Evolutionary conservation across 257 asterid species (phyloP).

Genomic region (Solanum piurae): DNA sequence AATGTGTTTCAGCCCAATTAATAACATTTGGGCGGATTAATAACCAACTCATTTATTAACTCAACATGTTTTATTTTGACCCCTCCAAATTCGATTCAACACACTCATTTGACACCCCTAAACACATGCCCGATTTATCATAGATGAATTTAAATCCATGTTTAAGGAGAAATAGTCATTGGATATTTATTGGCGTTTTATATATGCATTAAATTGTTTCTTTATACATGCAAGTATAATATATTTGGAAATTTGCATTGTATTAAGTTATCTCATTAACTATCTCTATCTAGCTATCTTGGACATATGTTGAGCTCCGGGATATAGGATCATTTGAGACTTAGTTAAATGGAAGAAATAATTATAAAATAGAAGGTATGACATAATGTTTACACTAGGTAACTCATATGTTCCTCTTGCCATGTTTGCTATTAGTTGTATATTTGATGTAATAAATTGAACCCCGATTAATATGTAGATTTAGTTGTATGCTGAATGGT

Average conservation of each 20-base stretch:
- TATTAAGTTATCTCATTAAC: background rate
- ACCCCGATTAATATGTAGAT: background rate
- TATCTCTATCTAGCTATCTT: too few species aligned
- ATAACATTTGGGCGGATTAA: background rate
- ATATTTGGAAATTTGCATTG: background rate
- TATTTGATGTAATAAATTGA: background rate
- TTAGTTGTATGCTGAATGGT: background rate
- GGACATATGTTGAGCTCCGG: too few species aligned
- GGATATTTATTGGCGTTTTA: background rate
- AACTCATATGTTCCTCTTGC: background rate
- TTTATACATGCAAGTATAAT: background rate
- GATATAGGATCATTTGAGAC: background rate
- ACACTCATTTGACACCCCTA: background rate
- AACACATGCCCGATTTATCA: background rate
- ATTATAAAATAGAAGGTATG: background rate
- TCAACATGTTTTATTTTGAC: background rate
- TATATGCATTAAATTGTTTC: background rate
- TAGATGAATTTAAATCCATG: background rate
- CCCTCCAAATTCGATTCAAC: background rate
- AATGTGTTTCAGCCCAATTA: too few species aligned
- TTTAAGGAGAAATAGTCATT: background rate
- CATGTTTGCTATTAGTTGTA: background rate
- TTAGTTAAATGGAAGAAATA: background rate
- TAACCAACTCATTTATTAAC: background rate
- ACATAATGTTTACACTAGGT: background rate